These are phyloP conservation scores for Lentithecium fluviatile DNA, from an alignment of 495 filamentous ascomycete species.

Conservation along the genomic window DNA sequence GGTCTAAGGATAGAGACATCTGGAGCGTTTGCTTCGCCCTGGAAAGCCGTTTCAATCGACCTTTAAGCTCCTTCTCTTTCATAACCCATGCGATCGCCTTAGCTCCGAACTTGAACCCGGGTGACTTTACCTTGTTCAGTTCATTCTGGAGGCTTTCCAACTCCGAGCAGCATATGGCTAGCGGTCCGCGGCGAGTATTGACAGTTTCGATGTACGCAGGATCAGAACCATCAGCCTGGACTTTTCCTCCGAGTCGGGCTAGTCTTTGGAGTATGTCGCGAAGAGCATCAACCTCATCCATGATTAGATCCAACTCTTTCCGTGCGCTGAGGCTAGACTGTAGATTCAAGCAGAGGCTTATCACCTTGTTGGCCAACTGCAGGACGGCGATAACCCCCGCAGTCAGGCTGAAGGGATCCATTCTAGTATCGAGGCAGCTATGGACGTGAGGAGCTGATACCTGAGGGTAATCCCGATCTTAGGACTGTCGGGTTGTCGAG, in stretches of 20 bases:
- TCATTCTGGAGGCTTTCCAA: constrained; percentile 4
- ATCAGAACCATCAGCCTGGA: background rate
- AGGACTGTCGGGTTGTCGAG: background rate
- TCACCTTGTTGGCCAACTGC: constrained; percentile 3
- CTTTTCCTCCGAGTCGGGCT: background rate
- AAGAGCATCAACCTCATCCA: constrained; percentile 14
- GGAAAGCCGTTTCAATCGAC: background rate
- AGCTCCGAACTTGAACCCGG: background rate
- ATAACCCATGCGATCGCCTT: constrained; percentile 3
- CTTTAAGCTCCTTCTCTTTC: constrained; percentile 12
- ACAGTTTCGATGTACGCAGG: background rate
- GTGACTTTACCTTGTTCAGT: background rate
- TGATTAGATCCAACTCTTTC: background rate
- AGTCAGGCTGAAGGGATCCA: constrained; percentile 14
- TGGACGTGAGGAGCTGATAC: background rate
- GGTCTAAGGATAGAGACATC: constrained; percentile 5
- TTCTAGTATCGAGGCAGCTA: background rate
- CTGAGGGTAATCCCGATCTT: background rate
- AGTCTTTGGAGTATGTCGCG: constrained; percentile 2
- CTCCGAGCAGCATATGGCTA: background rate
- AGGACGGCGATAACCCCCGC: constrained; percentile 15
- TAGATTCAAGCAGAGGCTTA: background rate
- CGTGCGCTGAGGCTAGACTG: constrained; percentile 1
- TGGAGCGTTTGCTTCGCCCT: constrained; percentile 1
- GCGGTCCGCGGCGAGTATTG: background rate